phyloP scores from a whole-genome alignment of 306 rosid genomes.

The Pterocarpus macrocarpus region DNA sequence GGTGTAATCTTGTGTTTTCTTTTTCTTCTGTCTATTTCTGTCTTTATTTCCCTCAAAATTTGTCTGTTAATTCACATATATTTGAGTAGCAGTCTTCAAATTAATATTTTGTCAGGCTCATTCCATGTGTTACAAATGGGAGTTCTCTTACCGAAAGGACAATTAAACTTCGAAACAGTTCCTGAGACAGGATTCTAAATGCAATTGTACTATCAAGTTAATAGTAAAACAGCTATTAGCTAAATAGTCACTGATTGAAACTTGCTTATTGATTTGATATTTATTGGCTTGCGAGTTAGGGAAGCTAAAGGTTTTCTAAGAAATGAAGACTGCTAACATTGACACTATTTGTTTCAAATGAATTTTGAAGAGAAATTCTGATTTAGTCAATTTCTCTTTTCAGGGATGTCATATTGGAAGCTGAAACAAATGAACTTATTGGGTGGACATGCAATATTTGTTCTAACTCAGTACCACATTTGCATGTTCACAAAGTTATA shows the following conservation, averaged over 20 bases:
- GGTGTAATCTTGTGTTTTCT: slow-evolving; percentile 26
- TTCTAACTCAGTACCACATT: slow-evolving; percentile 66
- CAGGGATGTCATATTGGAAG: slow-evolving; percentile 86
- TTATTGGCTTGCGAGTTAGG: slow-evolving; percentile 10
- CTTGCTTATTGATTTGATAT: slow-evolving; percentile 32
- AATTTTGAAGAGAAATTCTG: slow-evolving; percentile 27
- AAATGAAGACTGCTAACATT: slow-evolving; percentile 25
- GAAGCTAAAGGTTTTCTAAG: slow-evolving; percentile 30
- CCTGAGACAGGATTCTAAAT: slow-evolving; percentile 24
- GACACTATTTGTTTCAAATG: slow-evolving; percentile 32
- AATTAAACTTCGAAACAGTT: slow-evolving; percentile 32
- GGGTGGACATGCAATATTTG: slow-evolving; percentile 74
- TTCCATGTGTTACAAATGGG: slow-evolving; percentile 16
- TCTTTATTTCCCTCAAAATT: slow-evolving; percentile 28
- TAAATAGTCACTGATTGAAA: slow-evolving; percentile 28
- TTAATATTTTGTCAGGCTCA: slow-evolving; percentile 9
- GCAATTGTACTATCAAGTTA: slow-evolving; percentile 13
- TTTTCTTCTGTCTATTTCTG: slow-evolving; percentile 7
- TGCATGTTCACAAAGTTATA: slow-evolving; percentile 86
- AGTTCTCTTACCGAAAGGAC: slow-evolving; percentile 37
- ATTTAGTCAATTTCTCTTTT: slow-evolving; percentile 48
- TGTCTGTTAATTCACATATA: slow-evolving; percentile 12
- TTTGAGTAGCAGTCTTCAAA: slow-evolving; percentile 26
- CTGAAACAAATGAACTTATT: slow-evolving; percentile 56
- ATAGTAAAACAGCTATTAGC: background rate